Evolutionary conservation across 768 basidiomycete species (phyloP).

Genomic region (Guyanaporus albipodus): DNA sequence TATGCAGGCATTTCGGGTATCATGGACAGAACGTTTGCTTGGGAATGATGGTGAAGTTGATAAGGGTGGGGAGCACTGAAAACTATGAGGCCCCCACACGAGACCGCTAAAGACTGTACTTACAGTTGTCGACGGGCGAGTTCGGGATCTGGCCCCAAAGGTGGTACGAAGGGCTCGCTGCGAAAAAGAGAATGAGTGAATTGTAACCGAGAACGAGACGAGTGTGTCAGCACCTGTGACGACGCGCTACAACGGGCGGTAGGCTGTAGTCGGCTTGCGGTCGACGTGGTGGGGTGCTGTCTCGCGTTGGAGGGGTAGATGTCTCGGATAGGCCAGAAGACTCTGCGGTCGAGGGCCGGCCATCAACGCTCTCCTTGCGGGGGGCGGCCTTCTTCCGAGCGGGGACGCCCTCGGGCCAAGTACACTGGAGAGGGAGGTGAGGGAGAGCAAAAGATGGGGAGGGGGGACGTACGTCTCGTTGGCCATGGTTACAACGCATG

Average conservation of each 20-base stretch:
- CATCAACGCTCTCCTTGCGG: slow-evolving; percentile 57
- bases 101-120: slow-evolving; percentile 20
- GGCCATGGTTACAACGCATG: slow-evolving; percentile 80
- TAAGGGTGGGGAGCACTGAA: slow-evolving; percentile 44
- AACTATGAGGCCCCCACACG: slow-evolving; percentile 14
- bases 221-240: slow-evolving; percentile 37
- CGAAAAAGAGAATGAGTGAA: slow-evolving; percentile 2
- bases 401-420: slow-evolving; percentile 80
- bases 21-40: slow-evolving; percentile 47
- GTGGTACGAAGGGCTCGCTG: slow-evolving; percentile 45
- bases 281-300: slow-evolving; percentile 60
- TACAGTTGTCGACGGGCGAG: slow-evolving; percentile 45
- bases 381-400: slow-evolving; percentile 60
- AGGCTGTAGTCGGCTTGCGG: slow-evolving; percentile 37
- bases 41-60: slow-evolving; percentile 37
- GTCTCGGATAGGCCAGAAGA: slow-evolving; percentile 69
- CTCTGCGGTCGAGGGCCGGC: slow-evolving; percentile 69
- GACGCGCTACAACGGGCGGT: slow-evolving; percentile 37
- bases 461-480: slow-evolving; percentile 60
- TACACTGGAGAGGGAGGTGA: slow-evolving; percentile 50
- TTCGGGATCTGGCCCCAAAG: slow-evolving; percentile 44
- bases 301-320: slow-evolving; percentile 68
- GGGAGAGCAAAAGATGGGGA: slow-evolving; percentile 7
- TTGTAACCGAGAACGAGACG: neutral
- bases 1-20: slow-evolving; percentile 58